A percentile compares a stretch with the other conserved stretches of the same genome.
These are phyloP conservation scores for Phytophthora fragariae DNA, from an alignment of 352 stramenopile genomes.

Conservation along the genomic window DNA sequence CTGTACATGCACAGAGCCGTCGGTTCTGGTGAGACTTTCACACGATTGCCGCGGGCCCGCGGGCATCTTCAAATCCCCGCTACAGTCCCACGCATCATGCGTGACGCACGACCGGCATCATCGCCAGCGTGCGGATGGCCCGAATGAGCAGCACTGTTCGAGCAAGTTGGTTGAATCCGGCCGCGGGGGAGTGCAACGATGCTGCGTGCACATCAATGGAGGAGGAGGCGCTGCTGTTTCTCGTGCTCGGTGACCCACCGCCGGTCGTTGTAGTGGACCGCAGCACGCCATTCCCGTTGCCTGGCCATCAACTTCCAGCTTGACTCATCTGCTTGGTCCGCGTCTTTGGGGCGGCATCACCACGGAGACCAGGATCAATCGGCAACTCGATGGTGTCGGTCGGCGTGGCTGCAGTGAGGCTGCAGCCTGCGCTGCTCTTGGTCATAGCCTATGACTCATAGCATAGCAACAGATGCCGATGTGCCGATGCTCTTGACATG, in stretches of 20 bases:
- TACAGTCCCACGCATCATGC: background rate
- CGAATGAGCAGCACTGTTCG: background rate
- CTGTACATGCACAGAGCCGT: no score
- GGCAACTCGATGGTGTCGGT: background rate
- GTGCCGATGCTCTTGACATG: background rate
- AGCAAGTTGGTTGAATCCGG: constrained; percentile 1
- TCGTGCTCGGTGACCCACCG: no score
- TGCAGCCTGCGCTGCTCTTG: background rate
- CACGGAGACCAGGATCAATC: background rate
- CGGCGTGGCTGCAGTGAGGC: no score
- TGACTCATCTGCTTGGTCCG: background rate
- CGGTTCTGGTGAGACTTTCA: background rate
- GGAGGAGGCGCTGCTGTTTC: no score
- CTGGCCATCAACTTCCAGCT: background rate
- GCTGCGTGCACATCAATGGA: background rate
- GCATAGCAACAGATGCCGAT: background rate
- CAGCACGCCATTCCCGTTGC: background rate
- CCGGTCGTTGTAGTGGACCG: no score
- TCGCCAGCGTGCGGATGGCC: background rate
- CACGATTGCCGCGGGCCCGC: background rate
- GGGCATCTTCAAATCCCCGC: background rate
- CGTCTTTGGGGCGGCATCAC: background rate
- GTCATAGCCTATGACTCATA: no score
- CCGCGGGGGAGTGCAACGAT: background rate
- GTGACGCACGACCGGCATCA: background rate